Conservation (phyloP, 208 protist genomes). For the Trypanosoma melophagium region DNA sequence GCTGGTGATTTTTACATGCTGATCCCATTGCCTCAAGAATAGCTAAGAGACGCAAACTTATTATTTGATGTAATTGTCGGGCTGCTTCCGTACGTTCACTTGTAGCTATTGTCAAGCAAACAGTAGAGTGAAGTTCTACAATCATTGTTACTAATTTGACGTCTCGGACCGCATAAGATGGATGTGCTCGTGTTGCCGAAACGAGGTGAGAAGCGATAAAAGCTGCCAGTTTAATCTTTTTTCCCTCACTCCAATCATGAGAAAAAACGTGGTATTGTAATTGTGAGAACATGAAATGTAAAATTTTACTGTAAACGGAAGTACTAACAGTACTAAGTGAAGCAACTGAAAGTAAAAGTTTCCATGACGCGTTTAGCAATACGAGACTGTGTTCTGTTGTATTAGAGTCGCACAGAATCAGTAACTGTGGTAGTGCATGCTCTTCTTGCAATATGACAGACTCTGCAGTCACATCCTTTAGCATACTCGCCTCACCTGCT, state of each 20-base stretch:
- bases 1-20: background rate
- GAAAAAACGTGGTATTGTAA: conserved; percentile 57
- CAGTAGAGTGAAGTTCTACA: conserved; percentile 41
- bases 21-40: conserved; percentile 38
- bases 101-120: conserved; percentile 53
- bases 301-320: conserved; percentile 28
- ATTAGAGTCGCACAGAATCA: conserved; percentile 46
- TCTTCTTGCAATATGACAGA: conserved; percentile 32
- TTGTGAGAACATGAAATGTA: conserved; percentile 61
- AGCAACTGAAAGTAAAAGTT: conserved; percentile 54
- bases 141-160: conserved; percentile 30
- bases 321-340: conserved; percentile 28
- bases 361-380: conserved; percentile 69
- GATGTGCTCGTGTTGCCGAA: conserved; percentile 52
- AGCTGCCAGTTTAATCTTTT: conserved; percentile 46
- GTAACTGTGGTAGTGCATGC: conserved; percentile 38
- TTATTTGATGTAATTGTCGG: conserved; percentile 40
- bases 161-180: conserved; percentile 29
- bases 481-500: conserved; percentile 6
- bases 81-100: conserved; percentile 33
- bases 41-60: conserved; percentile 44
- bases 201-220: conserved; percentile 77
- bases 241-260: conserved; percentile 72
- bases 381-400: conserved; percentile 34
- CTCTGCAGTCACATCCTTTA: conserved; percentile 27